phyloP scores from a whole-genome alignment of 108 stramenopile genomes.

The Cyclotella choctawhatcheeana region DNA sequence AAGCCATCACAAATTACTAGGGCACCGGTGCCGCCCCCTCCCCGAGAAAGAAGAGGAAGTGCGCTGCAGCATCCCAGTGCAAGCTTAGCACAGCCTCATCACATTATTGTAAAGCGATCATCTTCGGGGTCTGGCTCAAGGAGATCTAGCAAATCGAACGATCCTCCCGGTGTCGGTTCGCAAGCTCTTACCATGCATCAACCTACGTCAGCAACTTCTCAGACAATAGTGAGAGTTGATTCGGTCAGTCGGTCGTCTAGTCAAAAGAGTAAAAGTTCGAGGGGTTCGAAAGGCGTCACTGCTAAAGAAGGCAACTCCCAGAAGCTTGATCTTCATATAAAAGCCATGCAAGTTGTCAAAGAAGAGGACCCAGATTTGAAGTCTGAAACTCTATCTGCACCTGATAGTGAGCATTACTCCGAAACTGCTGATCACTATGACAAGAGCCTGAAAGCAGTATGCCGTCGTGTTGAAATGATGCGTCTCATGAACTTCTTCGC shows the following conservation, averaged over 20 bases:
- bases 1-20: neutral
- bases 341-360: neutral
- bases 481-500: conserved; percentile 29
- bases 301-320: neutral
- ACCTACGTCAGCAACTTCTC: neutral
- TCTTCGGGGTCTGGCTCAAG: conserved; percentile 4
- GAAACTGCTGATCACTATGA: conserved; percentile 33
- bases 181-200: neutral
- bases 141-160: neutral
- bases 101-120: neutral
- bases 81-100: neutral
- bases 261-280: conserved; percentile 7
- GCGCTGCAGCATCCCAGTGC: neutral
- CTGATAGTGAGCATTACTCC: neutral
- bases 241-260: neutral
- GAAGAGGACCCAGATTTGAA: no score
- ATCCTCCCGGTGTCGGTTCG: neutral
- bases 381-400: no score
- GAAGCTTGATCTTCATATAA: neutral
- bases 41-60: neutral
- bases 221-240: neutral
- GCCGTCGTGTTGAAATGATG: conserved; percentile 37
- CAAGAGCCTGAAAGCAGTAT: conserved; percentile 22
- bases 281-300: neutral
- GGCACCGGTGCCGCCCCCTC: neutral